Base-by-base conservation (phyloP, 2,329 filamentous ascomycete species). In the Coniochaeta sp. region DNA sequence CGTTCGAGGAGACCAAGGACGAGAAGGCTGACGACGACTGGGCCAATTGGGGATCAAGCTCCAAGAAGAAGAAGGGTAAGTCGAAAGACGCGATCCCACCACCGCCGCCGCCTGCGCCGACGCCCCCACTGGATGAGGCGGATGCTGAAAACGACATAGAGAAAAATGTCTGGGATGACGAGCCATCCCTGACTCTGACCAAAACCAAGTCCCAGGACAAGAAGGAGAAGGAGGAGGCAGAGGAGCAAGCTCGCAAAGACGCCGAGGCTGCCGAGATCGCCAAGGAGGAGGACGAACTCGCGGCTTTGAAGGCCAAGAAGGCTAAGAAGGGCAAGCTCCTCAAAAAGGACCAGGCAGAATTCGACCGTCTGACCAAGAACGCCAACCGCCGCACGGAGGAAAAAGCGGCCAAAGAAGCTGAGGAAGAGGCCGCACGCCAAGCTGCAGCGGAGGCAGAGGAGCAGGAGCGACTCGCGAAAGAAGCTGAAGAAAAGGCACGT, bases 281-380 rank as follows among this genome's bases (percentile, higher is more conserved):
- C 24, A 64, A 69, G 34, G 67, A 76, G 57, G 73, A 77, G 61
- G 68, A 70, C 12, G 74, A 80, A 61, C 68, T 79, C 14, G 73
- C 69, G 16, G 67, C 69, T 4, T 69, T 80, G 5, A 77, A 76
- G 50, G 72, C 74, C 26, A 84, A 82, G 67, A 82, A 80, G 65
- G 73, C 73, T 1, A 80, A 78, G 64, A 84, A 79, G 67, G 72
- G 68, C 55, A 81, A 73, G 62, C 65, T 79, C 14, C 68, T 66
- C 2, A 81, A 76, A 63, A 79, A 74, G 61, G 78, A 79, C 33
- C 70, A 79, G 57, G 77, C 81, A 62, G 79, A 76, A 61, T 71
- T 76, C 28, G 71, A 74, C 34, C 64, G 66, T 8, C 66, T 80
- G 9, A 73, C 69, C 11, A 70, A 71, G 44, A 74, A 69, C 31